Evolutionary conservation across 768 basidiomycete species (phyloP).

Genomic region (Cubamyces sp.): DNA sequence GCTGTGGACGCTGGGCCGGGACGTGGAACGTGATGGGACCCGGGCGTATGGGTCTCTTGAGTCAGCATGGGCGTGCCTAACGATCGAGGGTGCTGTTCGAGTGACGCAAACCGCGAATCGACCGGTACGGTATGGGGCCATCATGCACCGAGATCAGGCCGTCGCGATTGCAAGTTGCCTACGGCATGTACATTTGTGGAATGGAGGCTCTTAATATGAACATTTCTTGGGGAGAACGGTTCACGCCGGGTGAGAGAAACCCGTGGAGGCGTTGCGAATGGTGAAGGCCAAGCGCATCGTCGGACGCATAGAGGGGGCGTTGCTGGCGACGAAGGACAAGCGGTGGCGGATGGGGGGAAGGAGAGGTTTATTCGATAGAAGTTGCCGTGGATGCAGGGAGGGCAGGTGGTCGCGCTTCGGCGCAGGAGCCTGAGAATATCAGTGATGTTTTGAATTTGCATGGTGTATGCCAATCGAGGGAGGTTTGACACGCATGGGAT

Average conservation of each 20-base stretch:
- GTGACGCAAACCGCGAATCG: constrained; percentile 10
- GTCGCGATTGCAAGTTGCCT: constrained; percentile 6
- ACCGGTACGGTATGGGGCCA: not conserved
- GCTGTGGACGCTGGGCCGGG: not conserved
- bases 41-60: constrained; percentile 1
- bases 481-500: not conserved
- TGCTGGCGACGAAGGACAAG: constrained; percentile 6
- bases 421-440: constrained; percentile 15
- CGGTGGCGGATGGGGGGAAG: not conserved
- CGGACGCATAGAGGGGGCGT: not conserved
- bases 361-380: not conserved
- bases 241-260: not conserved
- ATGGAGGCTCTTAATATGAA: not conserved
- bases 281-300: not conserved
- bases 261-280: not conserved
- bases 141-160: constrained; percentile 2
- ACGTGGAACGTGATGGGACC: not conserved
- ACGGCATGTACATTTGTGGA: constrained; percentile 11
- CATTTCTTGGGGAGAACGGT: not conserved
- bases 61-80: constrained; percentile 7
- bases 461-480: constrained; percentile 10
- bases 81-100: constrained; percentile 14
- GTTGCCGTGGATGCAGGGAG: not conserved
- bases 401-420: constrained; percentile 1
- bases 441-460: constrained; percentile 2